These are phyloP conservation scores for Salvia hispanica DNA, from an alignment of 257 asterid genomes.

Conservation along the genomic window DNA sequence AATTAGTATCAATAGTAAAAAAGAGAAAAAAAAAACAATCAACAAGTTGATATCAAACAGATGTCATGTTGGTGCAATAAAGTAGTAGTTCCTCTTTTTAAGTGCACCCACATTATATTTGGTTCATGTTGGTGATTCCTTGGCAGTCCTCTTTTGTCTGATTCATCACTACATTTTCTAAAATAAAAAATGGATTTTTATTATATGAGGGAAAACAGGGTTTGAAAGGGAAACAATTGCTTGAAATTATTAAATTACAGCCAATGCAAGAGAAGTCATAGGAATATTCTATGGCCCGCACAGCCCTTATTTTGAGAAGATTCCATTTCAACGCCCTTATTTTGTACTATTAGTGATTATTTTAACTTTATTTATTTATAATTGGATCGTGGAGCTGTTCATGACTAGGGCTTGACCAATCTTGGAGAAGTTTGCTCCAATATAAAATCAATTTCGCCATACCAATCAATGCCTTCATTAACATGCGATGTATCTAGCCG, in stretches of 20 bases:
- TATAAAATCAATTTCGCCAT: background rate
- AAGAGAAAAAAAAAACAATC: background rate
- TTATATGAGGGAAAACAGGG: background rate
- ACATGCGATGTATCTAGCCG: background rate
- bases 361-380: slow-evolving; percentile 9
- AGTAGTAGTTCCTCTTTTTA: slow-evolving; percentile 27
- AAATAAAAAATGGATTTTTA: background rate
- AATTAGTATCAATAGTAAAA: background rate
- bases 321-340: slow-evolving; percentile 30
- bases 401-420: slow-evolving; percentile 35
- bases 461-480: slow-evolving; percentile 13
- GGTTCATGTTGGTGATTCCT: slow-evolving; percentile 24
- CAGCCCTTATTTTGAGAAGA: slow-evolving; percentile 28
- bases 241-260: background rate
- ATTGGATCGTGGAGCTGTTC: slow-evolving; percentile 31
- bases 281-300: slow-evolving; percentile 44
- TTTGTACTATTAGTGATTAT: background rate
- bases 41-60: slow-evolving; percentile 25
- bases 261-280: slow-evolving; percentile 22
- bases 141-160: slow-evolving; percentile 23
- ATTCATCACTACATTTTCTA: slow-evolving; percentile 3
- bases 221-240: slow-evolving; percentile 20
- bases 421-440: background rate
- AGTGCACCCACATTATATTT: slow-evolving; percentile 24
- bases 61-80: slow-evolving; percentile 19